Evolutionary conservation across 202 grass and related monocot species (phyloP), one percentile per base, ranked within the genome.

Genomic region (Hordeum pubiflorum): DNA sequence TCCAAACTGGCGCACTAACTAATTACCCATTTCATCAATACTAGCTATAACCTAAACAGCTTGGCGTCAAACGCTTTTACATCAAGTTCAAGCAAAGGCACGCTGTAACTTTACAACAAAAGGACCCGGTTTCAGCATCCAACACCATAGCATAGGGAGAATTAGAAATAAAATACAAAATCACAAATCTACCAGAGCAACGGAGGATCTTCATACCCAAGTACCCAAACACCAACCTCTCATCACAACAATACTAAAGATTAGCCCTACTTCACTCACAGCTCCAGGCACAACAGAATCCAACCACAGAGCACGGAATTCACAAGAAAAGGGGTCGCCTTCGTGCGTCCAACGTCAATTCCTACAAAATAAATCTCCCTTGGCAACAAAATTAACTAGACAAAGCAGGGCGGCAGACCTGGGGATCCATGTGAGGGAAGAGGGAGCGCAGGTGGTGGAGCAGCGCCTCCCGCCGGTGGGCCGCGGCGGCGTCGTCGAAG

Each of bases 391-490:
- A 22, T 0, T 10, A 38, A 71, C 26, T 5, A 71, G 76, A 17
- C 10, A 54, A 18, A 70, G 6, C 17, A 3, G 60, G 23, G 7
- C 57, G 9, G 6, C n/a, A 48, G 52, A 93, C 95, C 88, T 91
- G 90, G 10, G 88, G 92, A 88, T 98, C 92, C 95, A 98, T 98
- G 69, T 84, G 62, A 59, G 95, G 90, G 82, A 94, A 98, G 54
- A 91, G 76, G 24, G 67, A 32, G 59, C 79, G 60, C 63, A 97
- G 94, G 4, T 92, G 91, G 5, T 82, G 80, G 65, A 90, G 83
- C 62, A 86, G 56, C 44, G 55, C 81, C 84, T 80, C 84, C 80
- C 88, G 82, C 39, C 66, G 63, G 21, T 72, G 50, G 10, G 65
- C 74, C 56, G 74, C 40, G 10, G 38, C 37, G 48, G 39, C 83